Percentiles rank a stretch among this genome's conserved stretches.
phyloP scores from a whole-genome alignment of 495 filamentous ascomycete genomes.

The Penicillium verhagenii region DNA sequence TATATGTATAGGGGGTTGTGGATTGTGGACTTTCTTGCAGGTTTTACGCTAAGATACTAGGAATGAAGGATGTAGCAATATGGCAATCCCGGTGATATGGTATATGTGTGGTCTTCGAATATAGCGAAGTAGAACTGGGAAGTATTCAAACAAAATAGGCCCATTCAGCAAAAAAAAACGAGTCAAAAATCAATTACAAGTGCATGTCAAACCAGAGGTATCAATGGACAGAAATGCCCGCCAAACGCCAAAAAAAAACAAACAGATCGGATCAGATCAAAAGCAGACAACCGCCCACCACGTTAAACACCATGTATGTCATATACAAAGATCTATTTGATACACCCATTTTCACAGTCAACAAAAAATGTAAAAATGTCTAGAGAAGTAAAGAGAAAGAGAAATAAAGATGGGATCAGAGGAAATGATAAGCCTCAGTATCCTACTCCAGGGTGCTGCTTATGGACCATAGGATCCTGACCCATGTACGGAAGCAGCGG shows the following conservation, averaged over 20 bases:
- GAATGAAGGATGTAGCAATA: no score
- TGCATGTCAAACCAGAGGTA: constrained; percentile 5
- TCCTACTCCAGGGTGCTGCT: constrained; percentile 25
- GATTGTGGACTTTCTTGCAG: no score
- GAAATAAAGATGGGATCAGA: constrained; percentile 17
- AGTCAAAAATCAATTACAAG: background rate
- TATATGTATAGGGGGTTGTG: no score
- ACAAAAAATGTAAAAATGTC: constrained; percentile 2
- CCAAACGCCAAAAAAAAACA: background rate
- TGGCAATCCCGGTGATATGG: no score
- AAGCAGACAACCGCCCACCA: constrained; percentile 2
- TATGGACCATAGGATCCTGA: constrained; percentile 17
- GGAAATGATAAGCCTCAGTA: constrained; percentile 18
- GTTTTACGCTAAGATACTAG: no score
- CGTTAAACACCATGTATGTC: constrained; percentile 19
- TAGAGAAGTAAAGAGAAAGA: background rate
- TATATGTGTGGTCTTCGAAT: no score
- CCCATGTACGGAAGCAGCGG: constrained; percentile 32
- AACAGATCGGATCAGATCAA: no score
- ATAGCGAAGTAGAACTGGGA: background rate
- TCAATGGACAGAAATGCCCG: background rate
- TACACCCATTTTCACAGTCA: constrained; percentile 16
- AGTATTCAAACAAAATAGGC: background rate
- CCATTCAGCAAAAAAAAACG: background rate
- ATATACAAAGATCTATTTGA: constrained; percentile 13